These are phyloP conservation scores for Chloris gayana DNA, from an alignment of 176 grass and related monocot genomes.

Conservation along the genomic window DNA sequence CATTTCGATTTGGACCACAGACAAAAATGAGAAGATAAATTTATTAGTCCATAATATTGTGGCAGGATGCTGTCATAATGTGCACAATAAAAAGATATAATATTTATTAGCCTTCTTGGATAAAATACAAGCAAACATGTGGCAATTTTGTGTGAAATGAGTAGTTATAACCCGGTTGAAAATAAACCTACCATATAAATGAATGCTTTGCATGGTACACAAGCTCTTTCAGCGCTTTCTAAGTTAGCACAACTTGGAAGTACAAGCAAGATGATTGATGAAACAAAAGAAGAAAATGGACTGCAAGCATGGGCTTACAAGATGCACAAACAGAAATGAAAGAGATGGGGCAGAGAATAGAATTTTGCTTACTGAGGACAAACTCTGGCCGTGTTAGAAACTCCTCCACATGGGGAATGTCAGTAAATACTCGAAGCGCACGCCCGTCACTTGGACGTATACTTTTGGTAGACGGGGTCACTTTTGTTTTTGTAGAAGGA, in stretches of 20 bases:
- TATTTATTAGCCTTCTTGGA: not conserved
- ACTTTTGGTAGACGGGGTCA: conserved; percentile 41
- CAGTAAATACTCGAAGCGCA: conserved; percentile 77
- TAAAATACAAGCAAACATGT: conserved; percentile 12
- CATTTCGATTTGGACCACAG: not conserved
- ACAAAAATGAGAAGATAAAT: conserved; percentile 1
- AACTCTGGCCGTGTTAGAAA: conserved; percentile 90
- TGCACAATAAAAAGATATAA: not conserved
- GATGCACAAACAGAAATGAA: not conserved
- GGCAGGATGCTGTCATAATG: not conserved
- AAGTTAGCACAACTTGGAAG: conserved; percentile 1
- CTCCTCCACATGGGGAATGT: conserved; percentile 87
- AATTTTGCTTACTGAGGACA: conserved; percentile 74
- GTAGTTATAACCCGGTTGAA: not conserved
- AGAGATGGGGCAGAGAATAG: not conserved
- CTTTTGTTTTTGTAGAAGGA: conserved; percentile 35
- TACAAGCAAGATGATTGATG: not conserved
- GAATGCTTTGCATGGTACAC: not conserved
- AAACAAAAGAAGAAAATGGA: conserved; percentile 4
- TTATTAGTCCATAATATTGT: conserved; percentile 3
- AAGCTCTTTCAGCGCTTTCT: conserved; percentile 12
- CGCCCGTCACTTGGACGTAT: conserved; percentile 58
- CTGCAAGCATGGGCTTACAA: not conserved
- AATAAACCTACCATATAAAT: conserved; percentile 11
- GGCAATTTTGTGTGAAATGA: conserved; percentile 7